These are phyloP conservation scores for Jamesozyma rosinii DNA, from an alignment of 805 yeast species.

Conservation along the genomic window DNA sequence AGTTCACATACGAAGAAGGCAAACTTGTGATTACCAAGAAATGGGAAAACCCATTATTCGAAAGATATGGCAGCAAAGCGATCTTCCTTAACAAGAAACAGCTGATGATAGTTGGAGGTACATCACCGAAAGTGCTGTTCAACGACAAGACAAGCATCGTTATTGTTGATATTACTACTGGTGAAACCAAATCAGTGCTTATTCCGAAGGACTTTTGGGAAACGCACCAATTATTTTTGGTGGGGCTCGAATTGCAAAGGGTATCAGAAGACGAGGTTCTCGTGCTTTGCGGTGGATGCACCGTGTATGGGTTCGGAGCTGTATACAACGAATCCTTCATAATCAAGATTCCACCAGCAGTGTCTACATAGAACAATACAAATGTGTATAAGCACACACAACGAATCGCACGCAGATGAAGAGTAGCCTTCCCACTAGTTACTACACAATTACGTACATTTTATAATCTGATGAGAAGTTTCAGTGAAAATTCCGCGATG, in stretches of 20 bases:
- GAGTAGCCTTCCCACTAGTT: too few species aligned
- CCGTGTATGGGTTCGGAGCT: conserved; percentile 73
- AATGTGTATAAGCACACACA: too few species aligned
- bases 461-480: too few species aligned
- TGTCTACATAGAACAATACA: not conserved
- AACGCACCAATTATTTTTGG: conserved; percentile 32
- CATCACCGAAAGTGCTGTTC: conserved; percentile 33
- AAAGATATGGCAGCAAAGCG: conserved; percentile 43
- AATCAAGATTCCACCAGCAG: not conserved
- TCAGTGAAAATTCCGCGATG: too few species aligned
- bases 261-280: conserved; percentile 14
- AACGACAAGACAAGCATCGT: conserved; percentile 33
- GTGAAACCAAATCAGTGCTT: conserved; percentile 17
- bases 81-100: conserved; percentile 26
- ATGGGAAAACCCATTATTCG: conserved; percentile 28
- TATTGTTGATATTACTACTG: conserved; percentile 21
- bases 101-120: conserved; percentile 50
- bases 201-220: conserved; percentile 35
- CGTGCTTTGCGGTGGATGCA: conserved; percentile 63
- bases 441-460: too few species aligned
- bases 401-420: too few species aligned
- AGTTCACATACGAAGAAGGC: conserved; percentile 23
- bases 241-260: conserved; percentile 42
- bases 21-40: conserved; percentile 16
- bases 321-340: conserved; percentile 33